A percentile compares a stretch with the other conserved stretches of the same genome.
phyloP scores from a whole-genome alignment of 768 basidiomycete species.

The Leccinum ochraceum region DNA sequence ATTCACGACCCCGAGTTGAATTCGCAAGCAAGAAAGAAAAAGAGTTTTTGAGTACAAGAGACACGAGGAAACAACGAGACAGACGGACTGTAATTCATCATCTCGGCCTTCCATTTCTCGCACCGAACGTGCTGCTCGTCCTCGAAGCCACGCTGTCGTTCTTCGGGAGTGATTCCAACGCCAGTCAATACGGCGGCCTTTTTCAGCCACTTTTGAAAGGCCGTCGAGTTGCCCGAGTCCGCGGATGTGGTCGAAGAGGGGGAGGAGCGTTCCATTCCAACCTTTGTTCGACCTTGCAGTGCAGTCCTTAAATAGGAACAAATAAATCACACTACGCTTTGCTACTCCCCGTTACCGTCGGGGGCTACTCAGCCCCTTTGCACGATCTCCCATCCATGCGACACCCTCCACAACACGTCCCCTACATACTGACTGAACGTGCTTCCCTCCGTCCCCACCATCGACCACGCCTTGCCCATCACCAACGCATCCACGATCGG shows the following conservation, averaged over 20 bases:
- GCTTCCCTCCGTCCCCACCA: constrained; percentile 72
- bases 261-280: constrained; percentile 32
- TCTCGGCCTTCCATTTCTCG: constrained; percentile 67
- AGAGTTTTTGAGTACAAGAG: constrained; percentile 4
- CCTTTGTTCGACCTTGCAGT: neutral
- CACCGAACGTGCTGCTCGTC: constrained; percentile 48
- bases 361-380: constrained; percentile 42
- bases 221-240: constrained; percentile 24
- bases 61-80: constrained; percentile 12
- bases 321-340: neutral
- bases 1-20: constrained; percentile 1
- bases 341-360: neutral
- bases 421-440: constrained; percentile 73
- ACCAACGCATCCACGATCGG: constrained; percentile 77
- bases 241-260: constrained; percentile 24
- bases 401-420: constrained; percentile 65
- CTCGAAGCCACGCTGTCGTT: constrained; percentile 38
- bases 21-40: constrained; percentile 2
- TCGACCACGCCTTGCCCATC: constrained; percentile 52
- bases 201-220: constrained; percentile 54
- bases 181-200: constrained; percentile 52
- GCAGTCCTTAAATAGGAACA: constrained; percentile 12
- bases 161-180: constrained; percentile 47
- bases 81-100: constrained; percentile 69
- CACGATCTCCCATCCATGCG: constrained; percentile 53